Evolutionary conservation across 2,329 filamentous ascomycete genomes (phyloP), one percentile per base, ranked within the genome.

Genomic region (Phoma sp.): DNA sequence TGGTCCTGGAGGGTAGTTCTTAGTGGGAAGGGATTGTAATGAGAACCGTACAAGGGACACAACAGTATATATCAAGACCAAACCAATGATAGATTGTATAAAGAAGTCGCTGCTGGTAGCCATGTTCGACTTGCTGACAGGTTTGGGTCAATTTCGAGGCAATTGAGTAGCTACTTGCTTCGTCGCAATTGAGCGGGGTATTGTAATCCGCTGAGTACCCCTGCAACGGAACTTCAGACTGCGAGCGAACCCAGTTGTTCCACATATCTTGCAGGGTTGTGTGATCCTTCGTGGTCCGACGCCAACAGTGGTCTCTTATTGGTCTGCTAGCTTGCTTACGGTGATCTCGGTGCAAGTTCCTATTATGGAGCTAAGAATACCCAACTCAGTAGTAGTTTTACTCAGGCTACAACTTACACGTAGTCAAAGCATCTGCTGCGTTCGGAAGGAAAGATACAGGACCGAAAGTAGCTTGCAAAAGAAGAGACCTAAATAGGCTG

Each of bases 1-100:
- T 25, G 68, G 69, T 5, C 69, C 67, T 7, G 71, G 68, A 23
- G 72, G 71, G 20, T 68, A 57, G 4, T 50, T 25, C 5, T 50
- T 50, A 5, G 47, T 23, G 4, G 30, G 38, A 11, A 50, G 39
- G 5, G 39, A 50, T 3, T 29, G 38, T 18, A 50, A 21, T 10
- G 47, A 50, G 18, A 50, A 50, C 4, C 32, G 23, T 17, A 43
- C 21, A 23, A 50, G n/a, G 5, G 47, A 43, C 12, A 42, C 23
- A n/a, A 43, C 1, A 5, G 14, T 4, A 23, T 50, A 50, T 1
- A 36, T 14, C 4, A 50, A 6, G 5, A 26, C 32, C 12, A 50
- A 12, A 11, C 39, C 47, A 20, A 48, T 10, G 4, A 42, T 2
- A 15, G 9, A 7, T 6, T 28, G 28, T 12, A 42, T 4, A 14